Evolutionary conservation across 306 rosid genomes (phyloP), one percentile per base, ranked within the genome.

Genomic region (Lathyrus aphaca): DNA sequence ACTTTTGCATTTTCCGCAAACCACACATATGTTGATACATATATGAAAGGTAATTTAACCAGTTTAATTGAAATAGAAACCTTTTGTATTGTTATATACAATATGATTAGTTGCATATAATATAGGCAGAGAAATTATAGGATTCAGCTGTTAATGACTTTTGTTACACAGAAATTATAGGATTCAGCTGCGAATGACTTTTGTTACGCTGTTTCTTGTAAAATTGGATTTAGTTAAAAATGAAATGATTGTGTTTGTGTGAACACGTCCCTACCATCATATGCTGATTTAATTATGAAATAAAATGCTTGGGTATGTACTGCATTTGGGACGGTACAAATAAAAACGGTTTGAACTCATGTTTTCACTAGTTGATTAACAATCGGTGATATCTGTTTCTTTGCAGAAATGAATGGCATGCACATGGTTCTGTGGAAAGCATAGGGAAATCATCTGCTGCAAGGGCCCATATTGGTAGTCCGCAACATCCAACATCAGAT

Each of bases 371-470:
- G 13, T 49, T 16, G 67, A 32, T 27, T 71, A 50, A 70, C 74
- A 19, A 64, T 16, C 55, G 69, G 16, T 49, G 67, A 10, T 71
- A 15, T 71, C 23, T 74, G 73, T 68, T 51, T 3, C 51, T 39
- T 74, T 69, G 87, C 95, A 89, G 99, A 66, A 80, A 81, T 50
- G 99, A 89, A 77, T 85, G 91, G 86, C 61, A 81, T 44, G 69
- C 61, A 56, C 89, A 77, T 67, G 86, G 91, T 25, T 72, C 81
- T 35, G 87, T 77, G 62, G 96, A 84, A 62, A 83, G 88, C 68
- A 71, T 77, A 18, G 81, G 85, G 51, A 84, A 84, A 79, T 27
- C 87, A 63, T 37, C 87, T 15, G 78, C 77, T 62, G 69, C 83
- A 54, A 83, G 83, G 81, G 86, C 88, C 16, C 86, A 82, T 48